Percentiles rank a stretch among this genome's conserved stretches.
Evolutionary conservation across 495 filamentous ascomycete species (phyloP).

Genomic region (Penicillium arizonense): DNA sequence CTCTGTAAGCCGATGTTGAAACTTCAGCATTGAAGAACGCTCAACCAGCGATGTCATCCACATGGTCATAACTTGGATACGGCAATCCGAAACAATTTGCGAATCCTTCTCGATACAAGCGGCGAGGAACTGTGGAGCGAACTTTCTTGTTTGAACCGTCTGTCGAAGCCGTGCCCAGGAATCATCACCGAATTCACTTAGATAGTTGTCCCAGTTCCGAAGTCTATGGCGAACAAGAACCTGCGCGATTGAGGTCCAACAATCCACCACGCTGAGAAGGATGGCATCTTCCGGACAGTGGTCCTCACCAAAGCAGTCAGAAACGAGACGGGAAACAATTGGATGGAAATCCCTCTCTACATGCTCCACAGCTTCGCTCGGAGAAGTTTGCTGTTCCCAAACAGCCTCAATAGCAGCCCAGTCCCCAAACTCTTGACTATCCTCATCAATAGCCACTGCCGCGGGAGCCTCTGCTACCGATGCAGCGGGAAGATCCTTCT

Average conservation of each 20-base stretch:
- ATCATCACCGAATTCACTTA: constrained; percentile 53
- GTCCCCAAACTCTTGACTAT: constrained; percentile 76
- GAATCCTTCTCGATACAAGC: constrained; percentile 51
- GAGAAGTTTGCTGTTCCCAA: constrained; percentile 32
- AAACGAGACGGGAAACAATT: constrained; percentile 56
- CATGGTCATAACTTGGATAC: constrained; percentile 47
- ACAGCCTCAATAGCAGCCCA: constrained; percentile 57
- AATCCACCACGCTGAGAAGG: constrained; percentile 53
- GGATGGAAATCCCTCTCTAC: constrained; percentile 48
- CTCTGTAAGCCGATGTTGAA: constrained; percentile 60
- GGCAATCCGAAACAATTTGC: constrained; percentile 42
- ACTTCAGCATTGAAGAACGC: constrained; percentile 63
- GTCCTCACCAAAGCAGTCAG: constrained; percentile 69
- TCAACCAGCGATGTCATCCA: constrained; percentile 66
- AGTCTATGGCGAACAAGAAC: constrained; percentile 42
- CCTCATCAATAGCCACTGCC: constrained; percentile 45
- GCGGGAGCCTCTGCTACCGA: background rate
- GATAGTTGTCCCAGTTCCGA: constrained; percentile 56
- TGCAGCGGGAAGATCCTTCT: constrained; percentile 29
- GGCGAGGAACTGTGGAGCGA: constrained; percentile 59
- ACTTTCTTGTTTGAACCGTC: constrained; percentile 65
- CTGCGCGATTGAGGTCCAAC: constrained; percentile 59
- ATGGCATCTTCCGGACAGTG: constrained; percentile 55
- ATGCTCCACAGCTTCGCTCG: constrained; percentile 30
- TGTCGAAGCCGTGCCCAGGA: constrained; percentile 62